Base-by-base conservation (phyloP, 805 yeast species). In the Myxozyma vanderwaltii region DNA sequence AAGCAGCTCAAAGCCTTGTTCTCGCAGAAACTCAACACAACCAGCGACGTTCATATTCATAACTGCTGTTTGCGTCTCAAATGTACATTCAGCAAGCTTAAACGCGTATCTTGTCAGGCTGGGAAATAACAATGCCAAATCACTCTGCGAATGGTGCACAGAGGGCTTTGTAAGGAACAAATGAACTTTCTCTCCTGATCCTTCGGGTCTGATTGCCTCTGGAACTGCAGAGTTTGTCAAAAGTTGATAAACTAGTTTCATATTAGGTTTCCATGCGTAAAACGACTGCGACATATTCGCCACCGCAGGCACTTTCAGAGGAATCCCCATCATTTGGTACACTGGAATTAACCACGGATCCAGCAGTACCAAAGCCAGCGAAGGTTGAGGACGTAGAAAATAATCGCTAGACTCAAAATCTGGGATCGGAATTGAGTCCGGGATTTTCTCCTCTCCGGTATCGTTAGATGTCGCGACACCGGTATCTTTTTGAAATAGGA, bases 101-200 rank as follows among this genome's bases (percentile, higher is more conserved):
- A 55, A 64, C 35, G 59, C 58, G 36, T 51, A 35, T 23, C 27
- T 26, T 31, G 65, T 59, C 31, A 65, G 15, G 4, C 52, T 17
- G 13, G 68, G 68, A 56, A 64, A 65, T 21, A 65, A 54, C 15
- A 62, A 53, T n/a, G 61, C 63, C 31, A 65, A 56, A 46, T 65
- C 68, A 29, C 68, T 64, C 33, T 64, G 67, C 6, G 67, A 64
- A 39, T 62, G 68, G 39, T 65, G 68, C 27, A 59, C 64, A 1
- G 68, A 61, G 15, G 61, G 63, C 21, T 44, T 50, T 15, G 63
- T 49, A 1, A 61, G 49, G 27, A 61, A 64, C 21, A 65, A 44
- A 27, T 47, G 56, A 13, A 36, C 35, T 43, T 51, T 41, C 17
- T 56, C 60, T 21, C 41, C 41, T 5, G 41, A 38, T 13, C 53